Percentiles rank a stretch among this genome's conserved stretches.
These are phyloP conservation scores for Taphrina confusa DNA, from an alignment of 1,139 yeast species.

Conservation along the genomic window DNA sequence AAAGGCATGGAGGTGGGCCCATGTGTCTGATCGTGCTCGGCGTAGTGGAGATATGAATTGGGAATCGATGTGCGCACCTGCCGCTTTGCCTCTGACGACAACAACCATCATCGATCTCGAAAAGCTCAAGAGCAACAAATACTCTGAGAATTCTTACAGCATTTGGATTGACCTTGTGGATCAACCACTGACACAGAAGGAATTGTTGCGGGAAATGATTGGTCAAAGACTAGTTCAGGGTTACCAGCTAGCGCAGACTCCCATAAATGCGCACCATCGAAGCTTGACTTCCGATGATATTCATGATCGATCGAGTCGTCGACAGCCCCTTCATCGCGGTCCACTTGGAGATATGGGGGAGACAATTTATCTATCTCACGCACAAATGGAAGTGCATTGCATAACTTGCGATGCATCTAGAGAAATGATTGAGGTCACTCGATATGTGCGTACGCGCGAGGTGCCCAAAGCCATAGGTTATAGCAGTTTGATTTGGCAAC, in stretches of 20 bases:
- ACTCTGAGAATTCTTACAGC: slow-evolving; percentile 61
- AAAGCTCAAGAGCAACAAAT: slow-evolving; percentile 54
- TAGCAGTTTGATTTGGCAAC: slow-evolving; percentile 35
- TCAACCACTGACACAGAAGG: slow-evolving; percentile 58
- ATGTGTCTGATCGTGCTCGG: slow-evolving; percentile 45
- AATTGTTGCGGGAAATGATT: slow-evolving; percentile 82
- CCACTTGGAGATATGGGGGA: slow-evolving; percentile 56
- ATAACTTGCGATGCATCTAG: slow-evolving; percentile 58
- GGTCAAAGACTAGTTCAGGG: slow-evolving; percentile 80
- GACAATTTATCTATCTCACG: slow-evolving; percentile 70
- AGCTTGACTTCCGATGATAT: not conserved
- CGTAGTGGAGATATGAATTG: slow-evolving; percentile 65
- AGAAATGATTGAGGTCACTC: slow-evolving; percentile 36
- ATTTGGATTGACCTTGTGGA: slow-evolving; percentile 59
- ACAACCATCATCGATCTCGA: slow-evolving; percentile 69
- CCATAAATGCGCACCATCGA: not conserved
- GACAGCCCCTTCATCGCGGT: slow-evolving; percentile 40
- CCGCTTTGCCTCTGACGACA: slow-evolving; percentile 80
- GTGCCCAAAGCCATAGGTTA: slow-evolving; percentile 29
- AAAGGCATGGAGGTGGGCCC: slow-evolving; percentile 75
- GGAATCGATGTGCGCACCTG: slow-evolving; percentile 91
- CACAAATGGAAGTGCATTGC: slow-evolving; percentile 76
- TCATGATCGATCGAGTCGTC: not conserved
- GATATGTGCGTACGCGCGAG: slow-evolving; percentile 34
- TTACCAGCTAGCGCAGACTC: slow-evolving; percentile 68